Conservation (phyloP, 2,329 filamentous ascomycete species). For the Aspergillus fijiensis region DNA sequence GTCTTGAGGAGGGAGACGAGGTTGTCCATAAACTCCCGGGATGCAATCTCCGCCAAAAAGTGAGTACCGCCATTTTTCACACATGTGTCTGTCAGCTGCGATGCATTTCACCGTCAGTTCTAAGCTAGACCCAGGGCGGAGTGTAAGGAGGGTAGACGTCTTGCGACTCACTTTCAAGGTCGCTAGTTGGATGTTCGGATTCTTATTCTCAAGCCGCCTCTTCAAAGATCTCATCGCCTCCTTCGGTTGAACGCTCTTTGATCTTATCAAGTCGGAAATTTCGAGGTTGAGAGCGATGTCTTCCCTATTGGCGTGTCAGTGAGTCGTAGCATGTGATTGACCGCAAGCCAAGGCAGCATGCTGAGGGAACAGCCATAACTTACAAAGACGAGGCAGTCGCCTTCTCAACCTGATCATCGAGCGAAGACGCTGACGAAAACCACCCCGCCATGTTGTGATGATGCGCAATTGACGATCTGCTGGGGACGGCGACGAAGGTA, state of each 20-base stretch:
- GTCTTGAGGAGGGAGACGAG: constrained; percentile 84
- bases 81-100: constrained; percentile 88
- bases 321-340: background rate
- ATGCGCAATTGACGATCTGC: constrained; percentile 14
- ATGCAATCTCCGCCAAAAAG: constrained; percentile 93
- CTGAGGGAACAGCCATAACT: constrained; percentile 30
- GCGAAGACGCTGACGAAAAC: constrained; percentile 87
- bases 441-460: constrained; percentile 82
- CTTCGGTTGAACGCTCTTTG: constrained; percentile 94
- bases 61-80: constrained; percentile 97
- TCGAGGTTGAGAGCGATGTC: constrained; percentile 97
- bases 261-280: constrained; percentile 95
- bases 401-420: constrained; percentile 96
- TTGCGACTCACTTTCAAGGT: constrained; percentile 73
- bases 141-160: background rate
- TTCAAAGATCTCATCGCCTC: constrained; percentile 98
- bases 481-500: constrained; percentile 9
- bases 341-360: constrained; percentile 3
- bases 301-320: constrained; percentile 58
- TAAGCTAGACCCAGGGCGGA: constrained; percentile 6
- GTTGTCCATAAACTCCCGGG: constrained; percentile 98
- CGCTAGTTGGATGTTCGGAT: constrained; percentile 93
- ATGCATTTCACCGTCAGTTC: constrained; percentile 16
- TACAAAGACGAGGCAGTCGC: constrained; percentile 93
- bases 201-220: constrained; percentile 91